Base-by-base conservation (phyloP, 352 stramenopile genomes). In the Globisporangium heterothallicum region DNA sequence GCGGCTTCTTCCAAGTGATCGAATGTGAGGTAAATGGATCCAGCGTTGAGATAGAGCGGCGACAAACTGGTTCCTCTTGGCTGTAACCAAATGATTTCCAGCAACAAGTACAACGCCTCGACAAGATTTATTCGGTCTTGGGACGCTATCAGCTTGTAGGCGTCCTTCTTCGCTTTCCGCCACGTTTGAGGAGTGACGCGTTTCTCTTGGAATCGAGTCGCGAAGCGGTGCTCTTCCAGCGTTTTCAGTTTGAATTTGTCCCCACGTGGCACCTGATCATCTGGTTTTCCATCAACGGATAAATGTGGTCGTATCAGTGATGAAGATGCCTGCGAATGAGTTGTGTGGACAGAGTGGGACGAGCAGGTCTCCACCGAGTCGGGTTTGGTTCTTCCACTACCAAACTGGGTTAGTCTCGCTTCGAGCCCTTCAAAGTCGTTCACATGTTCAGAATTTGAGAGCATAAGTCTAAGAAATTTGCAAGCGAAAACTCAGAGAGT, bases 11-110 rank as follows among this genome's bases (percentile, higher is more conserved):
- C 55, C 7, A 80, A 50, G 45, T 82, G 63, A 26, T 74, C 57
- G 16, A 83, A 82, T 4, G 42, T 56, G 12, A 87, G 55, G 21
- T 84, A 87, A 29, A 84, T 74, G 3, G 71, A 79, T 6, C 76
- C 76, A 29, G 53, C 44, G 25, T 87, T 79, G 45, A 84, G 59
- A 54, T 73, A 77, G 21, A 84, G 42, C 16, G 51, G 55, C 10
- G 63, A 49, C 24, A 83, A 50, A 14, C 62, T 50, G 14, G 64
- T 68, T 6, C 50, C 63, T 26, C 25, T 32, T 22, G 76, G 76
- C 16, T 53, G 55, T 18, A 85, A 49, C 34, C 59, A 76, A 49
- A 72, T 67, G 14, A 85, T 67, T 50, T 87, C 76, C 16, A 87
- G 47, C 21, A 87, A 53, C 19, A 85, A 21, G 42, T 84, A 87